Conservation (phyloP, 208 protist species). For the Sergeia podlipaevii region DNA sequence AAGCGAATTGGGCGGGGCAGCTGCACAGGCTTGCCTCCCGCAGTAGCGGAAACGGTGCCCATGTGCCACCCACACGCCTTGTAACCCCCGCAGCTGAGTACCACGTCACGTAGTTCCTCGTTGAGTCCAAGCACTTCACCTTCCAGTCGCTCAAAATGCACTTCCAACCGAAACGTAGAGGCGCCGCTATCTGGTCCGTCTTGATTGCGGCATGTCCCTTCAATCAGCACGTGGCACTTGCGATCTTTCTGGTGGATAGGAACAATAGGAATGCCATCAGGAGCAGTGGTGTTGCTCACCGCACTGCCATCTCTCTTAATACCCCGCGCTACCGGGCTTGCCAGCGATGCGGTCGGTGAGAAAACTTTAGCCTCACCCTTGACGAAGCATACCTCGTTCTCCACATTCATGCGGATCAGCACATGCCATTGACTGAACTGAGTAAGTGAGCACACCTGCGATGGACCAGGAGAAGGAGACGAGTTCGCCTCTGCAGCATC, state of each 20-base stretch:
- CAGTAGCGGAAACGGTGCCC: conserved; percentile 44
- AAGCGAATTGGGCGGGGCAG: conserved; percentile 62
- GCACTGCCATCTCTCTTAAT: conserved; percentile 40
- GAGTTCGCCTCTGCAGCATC: conserved; percentile 10
- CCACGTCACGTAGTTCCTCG: conserved; percentile 55
- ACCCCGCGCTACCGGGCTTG: conserved; percentile 47
- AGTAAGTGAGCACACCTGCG: conserved; percentile 23
- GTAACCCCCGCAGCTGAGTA: conserved; percentile 69
- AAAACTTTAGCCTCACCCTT: conserved; percentile 76
- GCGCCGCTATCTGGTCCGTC: conserved; percentile 14
- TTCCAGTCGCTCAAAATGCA: conserved; percentile 74
- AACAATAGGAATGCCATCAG: conserved; percentile 63
- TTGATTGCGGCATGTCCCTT: conserved; percentile 43
- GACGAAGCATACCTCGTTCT: conserved; percentile 77
- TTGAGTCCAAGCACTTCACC: conserved; percentile 51
- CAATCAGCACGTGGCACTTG: conserved; percentile 47
- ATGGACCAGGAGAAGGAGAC: conserved; percentile 10
- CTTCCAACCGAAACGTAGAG: conserved; percentile 62
- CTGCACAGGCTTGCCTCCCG: conserved; percentile 23
- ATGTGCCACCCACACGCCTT: conserved; percentile 80
- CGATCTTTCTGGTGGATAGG: conserved; percentile 49
- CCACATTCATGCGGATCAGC: conserved; percentile 69
- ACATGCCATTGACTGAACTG: conserved; percentile 84
- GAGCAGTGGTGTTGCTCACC: conserved; percentile 32
- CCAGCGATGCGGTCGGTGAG: conserved; percentile 57